Evolutionary conservation across 345 rosid species (phyloP).

Genomic region (Citrus inodora): DNA sequence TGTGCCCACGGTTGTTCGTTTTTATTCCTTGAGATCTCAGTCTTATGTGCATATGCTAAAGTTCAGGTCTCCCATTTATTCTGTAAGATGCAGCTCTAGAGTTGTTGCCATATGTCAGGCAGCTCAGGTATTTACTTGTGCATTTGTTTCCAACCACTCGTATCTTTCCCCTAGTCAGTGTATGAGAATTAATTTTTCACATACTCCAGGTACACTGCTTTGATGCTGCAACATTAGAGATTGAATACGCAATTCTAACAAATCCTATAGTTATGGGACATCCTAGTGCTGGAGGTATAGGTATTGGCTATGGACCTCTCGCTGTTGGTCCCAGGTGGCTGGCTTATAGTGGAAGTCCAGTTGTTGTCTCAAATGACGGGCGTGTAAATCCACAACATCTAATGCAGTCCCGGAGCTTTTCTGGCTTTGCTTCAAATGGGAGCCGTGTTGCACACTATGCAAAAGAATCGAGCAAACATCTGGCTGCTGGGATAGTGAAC

Average conservation of each 20-base stretch:
- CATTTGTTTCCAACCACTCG: not conserved
- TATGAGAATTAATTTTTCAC: constrained; percentile 12
- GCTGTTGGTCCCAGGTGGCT: constrained; percentile 97
- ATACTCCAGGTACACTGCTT: constrained; percentile 82
- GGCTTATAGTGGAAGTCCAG: constrained; percentile 85
- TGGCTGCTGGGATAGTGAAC: constrained; percentile 79
- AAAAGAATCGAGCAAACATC: constrained; percentile 86
- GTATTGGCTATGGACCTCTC: constrained; percentile 86
- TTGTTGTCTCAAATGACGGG: constrained; percentile 42
- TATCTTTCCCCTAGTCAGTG: not conserved
- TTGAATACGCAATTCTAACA: constrained; percentile 59
- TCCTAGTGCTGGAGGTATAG: constrained; percentile 55
- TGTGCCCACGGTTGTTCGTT: constrained; percentile 51
- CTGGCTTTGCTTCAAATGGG: constrained; percentile 49
- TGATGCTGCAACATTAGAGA: constrained; percentile 58
- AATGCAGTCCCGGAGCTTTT: constrained; percentile 45
- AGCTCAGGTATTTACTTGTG: constrained; percentile 56
- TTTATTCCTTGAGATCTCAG: constrained; percentile 83
- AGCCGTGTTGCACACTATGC: constrained; percentile 72
- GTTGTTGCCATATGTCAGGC: constrained; percentile 80
- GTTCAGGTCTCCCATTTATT: constrained; percentile 70
- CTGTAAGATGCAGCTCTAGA: constrained; percentile 87
- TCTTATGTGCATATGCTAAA: constrained; percentile 65
- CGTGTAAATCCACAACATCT: constrained; percentile 65
- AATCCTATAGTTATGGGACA: constrained; percentile 47